Evolutionary conservation across 108 stramenopile species (phyloP).

Genomic region (Schizochytrium sp.): DNA sequence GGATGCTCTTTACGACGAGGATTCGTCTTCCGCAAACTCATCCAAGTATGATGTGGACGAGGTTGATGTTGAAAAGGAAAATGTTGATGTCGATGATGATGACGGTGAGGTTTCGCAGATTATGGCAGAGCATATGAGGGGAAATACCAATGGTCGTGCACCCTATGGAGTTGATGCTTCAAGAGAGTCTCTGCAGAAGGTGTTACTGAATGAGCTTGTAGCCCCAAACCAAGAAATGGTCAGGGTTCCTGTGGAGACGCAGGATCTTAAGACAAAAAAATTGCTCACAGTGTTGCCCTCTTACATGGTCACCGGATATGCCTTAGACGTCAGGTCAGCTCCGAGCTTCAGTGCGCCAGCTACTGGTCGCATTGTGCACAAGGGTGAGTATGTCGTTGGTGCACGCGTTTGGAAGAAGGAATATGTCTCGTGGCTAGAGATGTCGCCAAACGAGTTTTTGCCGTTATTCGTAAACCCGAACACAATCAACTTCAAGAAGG

Average conservation of each 20-base stretch:
- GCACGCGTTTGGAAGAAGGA: neutral
- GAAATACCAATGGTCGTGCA: neutral
- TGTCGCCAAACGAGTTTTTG: neutral
- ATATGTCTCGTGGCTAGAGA: neutral
- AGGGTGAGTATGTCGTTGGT: conserved; percentile 3
- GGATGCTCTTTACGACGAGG: neutral
- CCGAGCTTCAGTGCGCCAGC: neutral
- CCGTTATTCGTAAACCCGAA: neutral
- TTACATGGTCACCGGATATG: neutral
- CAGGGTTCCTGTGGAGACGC: neutral
- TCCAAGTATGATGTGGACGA: too few relatives aligned
- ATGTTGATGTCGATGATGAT: neutral
- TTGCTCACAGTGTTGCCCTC: neutral
- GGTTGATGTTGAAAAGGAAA: neutral
- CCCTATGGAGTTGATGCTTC: neutral
- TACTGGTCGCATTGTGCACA: neutral
- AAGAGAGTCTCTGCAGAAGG: neutral
- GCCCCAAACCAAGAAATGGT: neutral
- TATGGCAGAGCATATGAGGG: neutral
- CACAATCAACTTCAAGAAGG: conserved; percentile 1
- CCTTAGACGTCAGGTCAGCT: neutral
- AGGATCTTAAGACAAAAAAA: neutral
- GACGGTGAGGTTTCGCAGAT: neutral
- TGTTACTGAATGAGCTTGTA: neutral
- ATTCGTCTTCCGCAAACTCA: neutral